These are phyloP conservation scores for Entophlyctis luteolus DNA, from an alignment of 192 early-diverging fungal species.

Conservation along the genomic window DNA sequence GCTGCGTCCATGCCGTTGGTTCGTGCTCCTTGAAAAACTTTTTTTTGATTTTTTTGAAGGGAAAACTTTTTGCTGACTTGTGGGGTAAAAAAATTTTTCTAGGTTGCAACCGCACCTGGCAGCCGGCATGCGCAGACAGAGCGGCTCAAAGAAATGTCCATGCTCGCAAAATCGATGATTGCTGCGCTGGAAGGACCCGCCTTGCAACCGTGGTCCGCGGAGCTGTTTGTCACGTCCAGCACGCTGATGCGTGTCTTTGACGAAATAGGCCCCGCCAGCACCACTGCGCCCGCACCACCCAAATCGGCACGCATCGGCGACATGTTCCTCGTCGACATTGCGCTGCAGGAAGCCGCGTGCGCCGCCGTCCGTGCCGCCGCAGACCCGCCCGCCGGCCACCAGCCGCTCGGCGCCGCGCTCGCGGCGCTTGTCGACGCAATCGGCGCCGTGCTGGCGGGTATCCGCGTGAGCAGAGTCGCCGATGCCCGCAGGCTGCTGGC, in stretches of 20 bases:
- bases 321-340: constrained; percentile 1
- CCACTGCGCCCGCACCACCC: not conserved
- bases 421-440: not conserved
- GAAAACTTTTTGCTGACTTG: too few relatives aligned
- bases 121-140: too few relatives aligned
- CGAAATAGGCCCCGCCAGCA: not conserved
- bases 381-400: not conserved
- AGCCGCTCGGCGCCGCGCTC: not conserved
- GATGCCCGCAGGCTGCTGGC: too few relatives aligned
- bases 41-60: too few relatives aligned
- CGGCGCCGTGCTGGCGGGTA: not conserved
- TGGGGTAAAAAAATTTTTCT: too few relatives aligned
- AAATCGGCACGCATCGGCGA: not conserved
- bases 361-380: not conserved
- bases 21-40: too few relatives aligned
- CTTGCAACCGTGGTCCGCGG: too few relatives aligned
- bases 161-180: too few relatives aligned
- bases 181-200: too few relatives aligned
- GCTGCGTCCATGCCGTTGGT: not conserved
- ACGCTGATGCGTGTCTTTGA: not conserved
- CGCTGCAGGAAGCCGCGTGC: not conserved
- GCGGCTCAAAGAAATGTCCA: too few relatives aligned
- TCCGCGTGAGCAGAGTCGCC: too few relatives aligned
- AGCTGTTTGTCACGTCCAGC: not conserved
- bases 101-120: too few relatives aligned